Conservation (phyloP, 1,139 yeast species). For the Yamadazyma songkhlaensis region DNA sequence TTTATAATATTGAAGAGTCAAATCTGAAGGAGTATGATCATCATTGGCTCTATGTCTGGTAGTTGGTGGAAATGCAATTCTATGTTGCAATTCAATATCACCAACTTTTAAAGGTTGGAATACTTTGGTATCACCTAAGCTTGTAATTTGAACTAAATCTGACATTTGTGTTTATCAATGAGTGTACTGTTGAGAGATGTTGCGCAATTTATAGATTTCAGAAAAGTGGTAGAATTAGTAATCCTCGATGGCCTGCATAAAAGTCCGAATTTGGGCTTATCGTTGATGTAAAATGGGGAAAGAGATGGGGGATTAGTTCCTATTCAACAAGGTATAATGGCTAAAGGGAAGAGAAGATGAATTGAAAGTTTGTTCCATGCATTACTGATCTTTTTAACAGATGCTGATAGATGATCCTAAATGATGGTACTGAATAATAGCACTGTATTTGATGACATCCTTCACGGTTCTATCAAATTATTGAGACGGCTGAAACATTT, state of each 20-base stretch:
- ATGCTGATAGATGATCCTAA: not conserved
- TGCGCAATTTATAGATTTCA: no score
- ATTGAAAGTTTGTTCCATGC: no score
- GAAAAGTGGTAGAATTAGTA: no score
- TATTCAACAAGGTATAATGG: no score
- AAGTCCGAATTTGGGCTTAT: no score
- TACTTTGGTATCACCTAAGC: slow-evolving; percentile 22
- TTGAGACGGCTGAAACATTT: no score
- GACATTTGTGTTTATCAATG: not conserved
- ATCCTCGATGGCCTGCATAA: no score
- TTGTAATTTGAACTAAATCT: slow-evolving; percentile 1
- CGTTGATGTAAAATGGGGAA: not conserved
- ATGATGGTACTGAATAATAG: not conserved
- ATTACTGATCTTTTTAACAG: no score
- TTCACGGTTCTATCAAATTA: no score
- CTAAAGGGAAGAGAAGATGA: not conserved
- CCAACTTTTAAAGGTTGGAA: slow-evolving; percentile 53
- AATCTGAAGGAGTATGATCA: slow-evolving; percentile 44
- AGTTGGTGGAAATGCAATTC: slow-evolving; percentile 53
- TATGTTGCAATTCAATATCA: slow-evolving; percentile 28
- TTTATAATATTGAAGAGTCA: slow-evolving; percentile 47
- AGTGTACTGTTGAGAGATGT: not conserved
- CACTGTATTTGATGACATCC: no score
- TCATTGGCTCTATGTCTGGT: slow-evolving; percentile 48
- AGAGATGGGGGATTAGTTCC: no score